Base-by-base conservation (phyloP, 1,139 yeast species). In the Kodamaea sp. region DNA sequence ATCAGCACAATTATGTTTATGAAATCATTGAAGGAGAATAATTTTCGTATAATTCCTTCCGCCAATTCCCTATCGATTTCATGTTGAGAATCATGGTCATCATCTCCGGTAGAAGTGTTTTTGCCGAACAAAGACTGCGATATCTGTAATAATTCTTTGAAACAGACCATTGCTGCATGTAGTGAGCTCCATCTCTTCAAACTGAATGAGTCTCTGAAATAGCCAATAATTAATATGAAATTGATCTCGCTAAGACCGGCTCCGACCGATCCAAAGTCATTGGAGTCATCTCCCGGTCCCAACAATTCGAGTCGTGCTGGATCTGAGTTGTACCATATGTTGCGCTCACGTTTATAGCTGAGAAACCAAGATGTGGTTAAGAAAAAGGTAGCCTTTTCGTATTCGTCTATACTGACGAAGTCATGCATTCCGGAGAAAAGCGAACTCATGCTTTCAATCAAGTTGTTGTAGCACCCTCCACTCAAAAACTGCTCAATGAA, bases 401-500 rank as follows among this genome's bases (percentile, higher is more conserved):
- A 59, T 15, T 61, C 61, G 37, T 67, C 70, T 12, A 64, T 46
- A 6, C 48, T 44, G 1, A 51, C 46, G 18, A 64, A 50, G 67
- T 85, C 52, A 56, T 62, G 38, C 53, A 69, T 40, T 67, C 70
- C 56, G 2, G 61, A 46, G 33, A 65, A 52, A 7, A 70, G 57
- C 43, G 73, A 74, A 11, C 84, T 67, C 8, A 81, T 59, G 14
- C 73, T 63, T 24, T 66, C 66, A 27, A 85, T 66, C 24, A 89
- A 58, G 20, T 78, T 79, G 50, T 87, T 86, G 61, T 86, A 88
- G 15, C 90, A 80, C 11, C 89, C 84, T 33, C 87, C 89, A 4
- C 78, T 61, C 46, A 90, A 83, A 36, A 70, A 59, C 35, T 57
- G 62, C 18, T 77, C 76, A 14, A 71, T 56, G 22, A 78, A 73